Evolutionary conservation across 2,329 filamentous ascomycete species (phyloP).

Genomic region (Diaporthe batatas): DNA sequence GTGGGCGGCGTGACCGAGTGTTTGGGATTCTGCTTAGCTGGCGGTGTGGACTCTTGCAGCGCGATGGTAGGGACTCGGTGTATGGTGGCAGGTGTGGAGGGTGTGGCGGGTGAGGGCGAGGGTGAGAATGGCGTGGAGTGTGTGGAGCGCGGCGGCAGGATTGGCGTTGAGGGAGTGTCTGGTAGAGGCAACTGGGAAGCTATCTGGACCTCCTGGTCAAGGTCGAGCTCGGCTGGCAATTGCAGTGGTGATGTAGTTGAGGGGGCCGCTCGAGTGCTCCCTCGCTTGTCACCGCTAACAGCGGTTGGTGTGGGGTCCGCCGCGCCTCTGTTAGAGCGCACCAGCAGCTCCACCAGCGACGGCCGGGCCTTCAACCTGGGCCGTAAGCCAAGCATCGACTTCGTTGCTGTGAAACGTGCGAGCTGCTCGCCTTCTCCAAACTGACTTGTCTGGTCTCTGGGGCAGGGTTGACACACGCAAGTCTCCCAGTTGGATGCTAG

Average conservation of each 20-base stretch:
- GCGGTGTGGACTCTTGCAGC: conserved; percentile 47
- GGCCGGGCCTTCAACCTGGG: conserved; percentile 65
- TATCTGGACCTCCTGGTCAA: conserved; percentile 47
- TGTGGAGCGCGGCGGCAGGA: conserved; percentile 48
- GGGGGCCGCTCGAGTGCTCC: conserved; percentile 25
- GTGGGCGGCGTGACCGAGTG: conserved; percentile 53
- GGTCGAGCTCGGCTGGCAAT: conserved; percentile 43
- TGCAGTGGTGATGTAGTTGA: conserved; percentile 48
- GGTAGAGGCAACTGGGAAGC: conserved; percentile 57
- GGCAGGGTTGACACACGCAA: conserved; percentile 5
- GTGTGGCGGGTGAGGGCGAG: conserved; percentile 47
- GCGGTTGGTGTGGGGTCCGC: conserved; percentile 33
- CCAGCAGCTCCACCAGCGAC: conserved; percentile 66
- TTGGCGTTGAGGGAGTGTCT: conserved; percentile 56
- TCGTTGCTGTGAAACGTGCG: conserved; percentile 22
- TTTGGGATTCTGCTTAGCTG: conserved; percentile 47
- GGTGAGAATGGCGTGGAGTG: conserved; percentile 48
- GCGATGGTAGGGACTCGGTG: conserved; percentile 46
- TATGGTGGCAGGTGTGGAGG: conserved; percentile 49
- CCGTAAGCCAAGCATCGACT: conserved; percentile 64
- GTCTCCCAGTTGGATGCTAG: background rate
- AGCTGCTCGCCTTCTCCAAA: conserved; percentile 13
- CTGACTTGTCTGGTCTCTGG: conserved; percentile 1
- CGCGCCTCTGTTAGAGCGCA: conserved; percentile 51
- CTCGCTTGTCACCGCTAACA: conserved; percentile 33